Percentiles rank a stretch among this genome's conserved stretches.
Conservation (phyloP, 1,139 yeast genomes). For the Candida sp. region DNA sequence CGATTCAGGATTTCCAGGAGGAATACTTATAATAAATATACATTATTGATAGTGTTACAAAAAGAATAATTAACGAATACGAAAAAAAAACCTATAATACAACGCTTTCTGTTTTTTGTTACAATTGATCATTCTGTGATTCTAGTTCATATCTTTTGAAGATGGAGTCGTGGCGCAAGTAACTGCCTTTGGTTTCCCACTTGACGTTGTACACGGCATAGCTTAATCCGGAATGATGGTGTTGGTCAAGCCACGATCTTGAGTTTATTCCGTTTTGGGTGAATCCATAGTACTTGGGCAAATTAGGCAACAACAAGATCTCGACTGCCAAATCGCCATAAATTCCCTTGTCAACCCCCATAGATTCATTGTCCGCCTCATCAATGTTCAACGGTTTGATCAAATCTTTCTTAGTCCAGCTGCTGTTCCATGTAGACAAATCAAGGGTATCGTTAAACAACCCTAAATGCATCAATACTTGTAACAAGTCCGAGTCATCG, state of each 20-base stretch:
- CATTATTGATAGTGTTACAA: background rate
- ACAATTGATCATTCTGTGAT: constrained; percentile 23
- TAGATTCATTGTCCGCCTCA: constrained; percentile 11
- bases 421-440: constrained; percentile 35
- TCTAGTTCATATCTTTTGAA: constrained; percentile 35
- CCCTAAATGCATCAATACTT: constrained; percentile 79
- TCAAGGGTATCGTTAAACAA: constrained; percentile 41
- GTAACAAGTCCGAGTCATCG: constrained; percentile 87
- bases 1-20: background rate
- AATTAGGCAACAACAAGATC: constrained; percentile 68
- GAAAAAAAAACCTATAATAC: background rate
- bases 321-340: constrained; percentile 68
- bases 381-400: constrained; percentile 23
- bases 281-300: constrained; percentile 64
- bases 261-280: constrained; percentile 73
- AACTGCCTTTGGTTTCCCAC: constrained; percentile 46
- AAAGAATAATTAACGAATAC: background rate
- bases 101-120: constrained; percentile 14
- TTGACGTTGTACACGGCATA: constrained; percentile 58
- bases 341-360: constrained; percentile 30
- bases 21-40: background rate
- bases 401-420: constrained; percentile 32
- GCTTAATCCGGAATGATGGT: constrained; percentile 72
- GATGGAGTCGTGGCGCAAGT: constrained; percentile 31
- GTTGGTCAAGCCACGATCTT: constrained; percentile 60